Base-by-base conservation (phyloP, 768 basidiomycete species). In the Rhizopogon roseolus region DNA sequence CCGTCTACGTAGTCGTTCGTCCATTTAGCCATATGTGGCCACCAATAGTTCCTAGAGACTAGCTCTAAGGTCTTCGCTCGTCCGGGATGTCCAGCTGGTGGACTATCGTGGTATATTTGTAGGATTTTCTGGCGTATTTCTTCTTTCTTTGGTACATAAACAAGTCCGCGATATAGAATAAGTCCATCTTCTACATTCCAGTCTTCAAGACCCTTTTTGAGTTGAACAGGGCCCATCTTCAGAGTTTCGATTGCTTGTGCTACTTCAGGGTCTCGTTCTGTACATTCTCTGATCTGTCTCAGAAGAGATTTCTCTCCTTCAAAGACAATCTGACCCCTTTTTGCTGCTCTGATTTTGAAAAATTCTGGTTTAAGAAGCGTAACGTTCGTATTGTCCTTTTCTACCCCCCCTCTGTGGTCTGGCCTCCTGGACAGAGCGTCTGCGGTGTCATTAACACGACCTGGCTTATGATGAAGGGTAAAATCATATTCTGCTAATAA, bases 401-500 rank as follows among this genome's bases (percentile, higher is more conserved):
- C 34, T 36, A 36, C 34, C 34, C 34, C 34, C 34, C 9, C 34
- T 36, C 11, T 36, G 9, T 36, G 34, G 34, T 36, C 34, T 36
- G 36, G 36, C 13, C 36, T 36, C 36, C 36, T 36, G 36, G 36
- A 36, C 36, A 36, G 36, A 14, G 36, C 36, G 5, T 36, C 13
- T 11, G 36, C 8, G 5, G 13, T 10, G 9, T 36, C 36, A 14
- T 36, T 36, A 1, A 36, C 36, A 0, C 5, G 2, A 10, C 36
- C 36, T 36, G 36, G 36, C 13, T 36, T 36, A 4, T 36, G 36
- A 0, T 36, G 36, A 1, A 36, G 13, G 0, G 36, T 36, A 36
- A 36, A 36, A 11, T 10, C 8, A 4, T 36, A 36, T 14, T 36
- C 17, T 1, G 50, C 59, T n/a, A 37, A 70, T 64, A 75, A n/a